Percentiles rank a stretch among this genome's conserved stretches.
These are phyloP conservation scores for Nothopassalora personata DNA, from an alignment of 2,329 filamentous ascomycete genomes.

Conservation along the genomic window DNA sequence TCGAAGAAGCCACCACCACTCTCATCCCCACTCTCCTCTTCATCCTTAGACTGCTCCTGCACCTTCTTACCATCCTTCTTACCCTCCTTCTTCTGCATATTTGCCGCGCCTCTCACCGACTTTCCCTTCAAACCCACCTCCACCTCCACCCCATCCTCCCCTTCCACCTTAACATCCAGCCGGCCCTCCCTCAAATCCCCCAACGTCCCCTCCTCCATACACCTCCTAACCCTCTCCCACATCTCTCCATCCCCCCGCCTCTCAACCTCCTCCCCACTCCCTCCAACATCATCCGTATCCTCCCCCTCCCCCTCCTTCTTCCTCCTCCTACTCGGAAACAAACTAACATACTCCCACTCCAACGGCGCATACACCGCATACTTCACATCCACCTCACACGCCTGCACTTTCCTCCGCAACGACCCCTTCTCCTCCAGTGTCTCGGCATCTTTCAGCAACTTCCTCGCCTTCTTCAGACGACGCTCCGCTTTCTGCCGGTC, in stretches of 20 bases:
- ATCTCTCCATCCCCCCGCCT: constrained; percentile 50
- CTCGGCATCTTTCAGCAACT: constrained; percentile 51
- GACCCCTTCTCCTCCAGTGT: constrained; percentile 34
- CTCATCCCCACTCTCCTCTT: constrained; percentile 30
- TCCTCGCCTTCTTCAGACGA: constrained; percentile 59
- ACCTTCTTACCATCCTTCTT: constrained; percentile 5
- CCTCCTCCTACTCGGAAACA: constrained; percentile 40
- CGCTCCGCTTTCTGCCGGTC: constrained; percentile 72
- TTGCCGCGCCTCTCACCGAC: neutral
- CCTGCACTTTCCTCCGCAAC: constrained; percentile 21
- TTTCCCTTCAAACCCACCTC: neutral
- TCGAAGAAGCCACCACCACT: constrained; percentile 36
- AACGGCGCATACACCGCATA: constrained; percentile 71
- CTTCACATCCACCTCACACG: constrained; percentile 65
- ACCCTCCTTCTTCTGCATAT: constrained; percentile 1
- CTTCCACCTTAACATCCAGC: constrained; percentile 16
- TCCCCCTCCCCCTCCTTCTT: constrained; percentile 26
- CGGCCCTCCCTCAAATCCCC: constrained; percentile 53
- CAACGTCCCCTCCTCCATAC: constrained; percentile 55
- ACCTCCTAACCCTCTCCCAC: constrained; percentile 62
- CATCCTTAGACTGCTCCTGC: constrained; percentile 5
- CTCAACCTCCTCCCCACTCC: constrained; percentile 32
- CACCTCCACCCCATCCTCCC: constrained; percentile 4
- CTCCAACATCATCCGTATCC: constrained; percentile 35
- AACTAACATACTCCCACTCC: constrained; percentile 61